A percentile compares a stretch with the other conserved stretches of the same genome.
Evolutionary conservation across 2,329 filamentous ascomycete species (phyloP).

Genomic region (Nothomitra cinnamomea): DNA sequence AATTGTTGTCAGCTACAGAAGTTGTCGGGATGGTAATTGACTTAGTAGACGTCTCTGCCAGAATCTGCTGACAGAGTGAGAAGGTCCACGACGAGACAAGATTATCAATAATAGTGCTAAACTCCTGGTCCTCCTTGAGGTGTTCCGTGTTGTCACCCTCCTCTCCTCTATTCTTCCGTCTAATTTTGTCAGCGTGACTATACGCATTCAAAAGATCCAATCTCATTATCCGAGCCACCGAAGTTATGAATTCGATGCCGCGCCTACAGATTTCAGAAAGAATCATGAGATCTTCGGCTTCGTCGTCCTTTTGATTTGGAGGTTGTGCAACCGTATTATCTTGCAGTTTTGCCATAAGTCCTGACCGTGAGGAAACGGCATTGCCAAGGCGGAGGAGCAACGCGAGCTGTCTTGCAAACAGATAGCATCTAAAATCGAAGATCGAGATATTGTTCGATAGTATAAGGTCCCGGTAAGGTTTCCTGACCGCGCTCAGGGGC

Average conservation of each 20-base stretch:
- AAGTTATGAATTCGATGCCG: slow-evolving; percentile 68
- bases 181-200: slow-evolving; percentile 21
- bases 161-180: slow-evolving; percentile 16
- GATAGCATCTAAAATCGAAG: slow-evolving; percentile 88
- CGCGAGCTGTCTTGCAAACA: slow-evolving; percentile 77
- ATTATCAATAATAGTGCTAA: slow-evolving; percentile 47
- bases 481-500: slow-evolving; percentile 47
- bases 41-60: slow-evolving; percentile 57
- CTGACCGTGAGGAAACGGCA: slow-evolving; percentile 24
- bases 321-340: not conserved
- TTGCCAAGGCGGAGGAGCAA: slow-evolving; percentile 74
- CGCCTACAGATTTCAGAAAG: slow-evolving; percentile 77
- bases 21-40: slow-evolving; percentile 48
- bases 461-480: slow-evolving; percentile 82
- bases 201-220: slow-evolving; percentile 56
- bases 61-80: slow-evolving; percentile 56
- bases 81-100: slow-evolving; percentile 65
- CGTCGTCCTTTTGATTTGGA: slow-evolving; percentile 25
- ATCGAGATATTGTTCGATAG: slow-evolving; percentile 87
- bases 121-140: slow-evolving; percentile 9
- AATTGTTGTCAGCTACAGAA: slow-evolving; percentile 21
- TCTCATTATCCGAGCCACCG: slow-evolving; percentile 62
- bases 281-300: slow-evolving; percentile 56
- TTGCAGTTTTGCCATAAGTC: slow-evolving; percentile 21
- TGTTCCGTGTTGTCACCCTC: slow-evolving; percentile 19